Conservation (phyloP, 257 asterid species). For the Solanum lycopersicoides region DNA sequence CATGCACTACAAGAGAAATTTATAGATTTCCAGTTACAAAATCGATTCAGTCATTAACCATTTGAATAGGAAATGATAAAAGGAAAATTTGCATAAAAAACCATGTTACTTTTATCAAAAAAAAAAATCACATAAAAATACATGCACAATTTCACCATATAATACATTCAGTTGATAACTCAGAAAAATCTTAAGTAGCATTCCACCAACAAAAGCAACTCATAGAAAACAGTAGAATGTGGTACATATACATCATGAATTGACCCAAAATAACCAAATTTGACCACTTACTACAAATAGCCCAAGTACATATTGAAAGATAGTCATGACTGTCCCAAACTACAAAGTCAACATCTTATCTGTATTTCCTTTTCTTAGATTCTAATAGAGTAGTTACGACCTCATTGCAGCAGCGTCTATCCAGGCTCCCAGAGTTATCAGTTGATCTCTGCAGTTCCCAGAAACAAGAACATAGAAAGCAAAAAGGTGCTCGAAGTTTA, state of each 20-base stretch:
- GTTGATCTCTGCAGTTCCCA: background rate
- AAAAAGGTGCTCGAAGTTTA: background rate
- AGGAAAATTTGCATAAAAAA: background rate
- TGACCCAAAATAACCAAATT: background rate
- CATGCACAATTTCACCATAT: background rate
- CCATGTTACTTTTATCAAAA: background rate
- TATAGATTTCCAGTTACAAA: background rate
- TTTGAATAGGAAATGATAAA: background rate
- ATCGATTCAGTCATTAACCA: background rate
- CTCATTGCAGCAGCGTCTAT: background rate
- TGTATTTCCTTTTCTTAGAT: background rate
- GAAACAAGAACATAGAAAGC: background rate
- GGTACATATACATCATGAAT: background rate
- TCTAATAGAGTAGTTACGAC: background rate
- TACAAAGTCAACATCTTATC: background rate
- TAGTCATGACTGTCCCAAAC: background rate
- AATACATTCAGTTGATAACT: background rate
- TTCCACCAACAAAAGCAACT: background rate
- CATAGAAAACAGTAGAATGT: background rate
- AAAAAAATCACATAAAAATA: background rate
- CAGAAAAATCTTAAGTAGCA: background rate
- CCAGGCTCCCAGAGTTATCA: background rate
- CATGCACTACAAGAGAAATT: constrained; percentile 61
- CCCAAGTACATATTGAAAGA: background rate
- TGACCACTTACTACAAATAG: background rate